phyloP scores from a whole-genome alignment of 1,139 yeast species.

The Saccharomycopsis hybrid region DNA sequence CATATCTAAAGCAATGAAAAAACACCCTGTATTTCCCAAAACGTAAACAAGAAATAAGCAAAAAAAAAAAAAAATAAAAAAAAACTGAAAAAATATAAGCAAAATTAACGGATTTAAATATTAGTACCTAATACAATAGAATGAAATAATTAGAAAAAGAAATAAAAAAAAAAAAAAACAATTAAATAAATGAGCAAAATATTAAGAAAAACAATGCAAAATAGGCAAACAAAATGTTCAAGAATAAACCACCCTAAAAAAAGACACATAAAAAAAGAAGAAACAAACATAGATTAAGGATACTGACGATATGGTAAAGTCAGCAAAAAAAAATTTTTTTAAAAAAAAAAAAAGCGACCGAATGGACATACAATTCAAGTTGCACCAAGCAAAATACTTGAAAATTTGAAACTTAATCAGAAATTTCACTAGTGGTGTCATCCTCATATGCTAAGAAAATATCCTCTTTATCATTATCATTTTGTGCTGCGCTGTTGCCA shows the following conservation, averaged over 20 bases:
- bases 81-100: too few species aligned
- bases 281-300: background rate
- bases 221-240: background rate
- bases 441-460: background rate
- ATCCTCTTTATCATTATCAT: background rate
- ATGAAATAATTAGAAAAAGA: background rate
- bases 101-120: too few species aligned
- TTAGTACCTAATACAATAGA: background rate
- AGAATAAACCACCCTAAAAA: background rate
- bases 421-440: background rate
- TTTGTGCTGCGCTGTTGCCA: background rate
- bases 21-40: too few species aligned
- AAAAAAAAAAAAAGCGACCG: too few species aligned
- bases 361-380: too few species aligned
- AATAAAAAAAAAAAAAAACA: background rate
- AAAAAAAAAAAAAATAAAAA: too few species aligned
- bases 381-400: too few species aligned
- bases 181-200: background rate
- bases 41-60: too few species aligned
- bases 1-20: too few species aligned
- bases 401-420: background rate
- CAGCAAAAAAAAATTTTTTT: too few species aligned
- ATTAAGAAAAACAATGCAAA: background rate
- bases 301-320: too few species aligned
- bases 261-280: background rate